phyloP scores from a whole-genome alignment of 164 flowering plant species.

The Buxus sempervirens region DNA sequence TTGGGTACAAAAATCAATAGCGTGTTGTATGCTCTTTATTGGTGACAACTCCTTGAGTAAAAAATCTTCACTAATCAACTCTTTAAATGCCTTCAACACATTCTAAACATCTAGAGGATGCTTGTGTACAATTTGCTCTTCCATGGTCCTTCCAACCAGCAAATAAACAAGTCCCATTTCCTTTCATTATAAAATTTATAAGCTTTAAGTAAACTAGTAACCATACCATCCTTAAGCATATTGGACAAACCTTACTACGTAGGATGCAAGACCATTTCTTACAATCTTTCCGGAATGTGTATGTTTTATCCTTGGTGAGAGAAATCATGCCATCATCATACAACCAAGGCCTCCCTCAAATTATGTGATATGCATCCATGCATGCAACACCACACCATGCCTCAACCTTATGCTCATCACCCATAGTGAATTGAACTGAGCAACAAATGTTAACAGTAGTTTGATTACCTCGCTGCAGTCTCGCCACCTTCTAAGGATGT shows the following conservation, averaged over 20 bases:
- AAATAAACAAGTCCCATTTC: background rate
- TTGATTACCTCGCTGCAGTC: background rate
- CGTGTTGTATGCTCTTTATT: background rate
- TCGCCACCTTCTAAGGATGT: background rate
- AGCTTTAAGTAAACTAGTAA: background rate
- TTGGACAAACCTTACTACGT: background rate
- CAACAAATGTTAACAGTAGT: background rate
- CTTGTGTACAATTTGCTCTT: background rate
- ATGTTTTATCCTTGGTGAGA: background rate
- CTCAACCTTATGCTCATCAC: background rate
- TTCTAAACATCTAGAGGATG: background rate
- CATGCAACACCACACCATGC: constrained; percentile 6
- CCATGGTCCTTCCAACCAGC: background rate
- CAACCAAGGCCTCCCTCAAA: constrained; percentile 6
- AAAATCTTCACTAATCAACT: background rate
- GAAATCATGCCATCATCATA: background rate
- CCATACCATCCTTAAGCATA: background rate
- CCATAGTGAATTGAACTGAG: background rate
- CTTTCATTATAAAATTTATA: background rate
- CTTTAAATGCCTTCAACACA: too few relatives aligned
- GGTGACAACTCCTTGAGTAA: too few relatives aligned
- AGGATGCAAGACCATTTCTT: background rate
- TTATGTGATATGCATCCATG: background rate
- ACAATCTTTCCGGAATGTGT: background rate
- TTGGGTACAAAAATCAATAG: background rate